Conservation (phyloP, 2,329 filamentous ascomycete genomes). For the Ascomycota sp. region DNA sequence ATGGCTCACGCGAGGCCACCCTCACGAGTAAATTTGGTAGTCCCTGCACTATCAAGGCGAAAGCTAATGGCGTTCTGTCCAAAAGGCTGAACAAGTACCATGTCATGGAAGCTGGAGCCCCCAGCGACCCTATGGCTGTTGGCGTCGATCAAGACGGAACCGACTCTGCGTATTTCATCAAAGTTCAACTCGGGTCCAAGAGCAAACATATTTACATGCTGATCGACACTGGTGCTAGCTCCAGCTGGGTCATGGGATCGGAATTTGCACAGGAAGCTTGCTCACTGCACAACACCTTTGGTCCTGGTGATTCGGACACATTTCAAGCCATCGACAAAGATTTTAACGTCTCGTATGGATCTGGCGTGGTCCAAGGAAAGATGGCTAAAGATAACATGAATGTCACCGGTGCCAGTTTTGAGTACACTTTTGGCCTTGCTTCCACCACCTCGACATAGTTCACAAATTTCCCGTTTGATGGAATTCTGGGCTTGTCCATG, state of each 20-base stretch:
- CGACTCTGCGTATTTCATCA: constrained; percentile 44
- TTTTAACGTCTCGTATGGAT: constrained; percentile 58
- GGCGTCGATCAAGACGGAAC: constrained; percentile 43
- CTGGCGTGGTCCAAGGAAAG: constrained; percentile 49
- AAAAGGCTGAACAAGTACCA: constrained; percentile 25
- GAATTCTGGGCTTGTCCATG: constrained; percentile 62
- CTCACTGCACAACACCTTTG: constrained; percentile 48
- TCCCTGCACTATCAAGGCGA: not conserved
- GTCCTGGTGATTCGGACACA: constrained; percentile 41
- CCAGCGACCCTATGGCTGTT: constrained; percentile 25
- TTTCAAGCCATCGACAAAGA: constrained; percentile 28
- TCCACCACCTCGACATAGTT: constrained; percentile 56
- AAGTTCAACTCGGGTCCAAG: constrained; percentile 34
- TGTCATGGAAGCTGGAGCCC: constrained; percentile 23
- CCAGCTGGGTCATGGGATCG: constrained; percentile 67
- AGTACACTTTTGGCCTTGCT: constrained; percentile 53
- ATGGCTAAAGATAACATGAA: constrained; percentile 45
- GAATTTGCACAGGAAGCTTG: constrained; percentile 49
- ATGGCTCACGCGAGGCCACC: constrained; percentile 11
- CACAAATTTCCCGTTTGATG: constrained; percentile 62
- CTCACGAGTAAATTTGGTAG: constrained; percentile 18
- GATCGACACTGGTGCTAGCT: constrained; percentile 45
- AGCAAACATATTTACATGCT: constrained; percentile 37
- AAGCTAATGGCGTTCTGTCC: constrained; percentile 3
- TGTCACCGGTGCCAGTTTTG: constrained; percentile 43